Base-by-base conservation (phyloP, 1,284 basidiomycete genomes). In the Violaceomyces palustris region DNA sequence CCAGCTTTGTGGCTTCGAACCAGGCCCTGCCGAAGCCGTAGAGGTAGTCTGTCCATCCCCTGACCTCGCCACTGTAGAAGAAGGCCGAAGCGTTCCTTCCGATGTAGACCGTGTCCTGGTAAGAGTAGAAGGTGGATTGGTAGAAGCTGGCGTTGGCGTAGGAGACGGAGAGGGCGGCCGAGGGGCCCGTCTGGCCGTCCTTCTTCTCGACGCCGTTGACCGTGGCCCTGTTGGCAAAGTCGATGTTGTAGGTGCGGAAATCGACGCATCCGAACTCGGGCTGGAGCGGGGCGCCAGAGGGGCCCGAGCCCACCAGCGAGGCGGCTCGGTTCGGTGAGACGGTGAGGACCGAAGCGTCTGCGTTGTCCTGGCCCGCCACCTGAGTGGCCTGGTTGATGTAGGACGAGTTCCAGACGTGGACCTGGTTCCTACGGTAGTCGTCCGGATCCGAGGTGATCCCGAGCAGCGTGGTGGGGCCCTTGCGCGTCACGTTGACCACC, bases 231-330 rank as follows among this genome's bases (percentile, higher is more conserved):
- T 57, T 49, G 17, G 26, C 23, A 18, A 57, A 52, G 25, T 57
- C 34, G 33, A 57, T 48, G 28, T 57, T 57, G 45, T 57, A 57
- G 10, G 54, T 50, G n/a, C 49, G 48, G 34, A 57, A 57, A 26
- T 57, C 42, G 11, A 34, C 25, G 17, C 9, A n/a, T 15, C 42
- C 33, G 15, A 33, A 18, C 26, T 48, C 41, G 27, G 42, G 44
- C 3, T 43, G 23, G 29, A 48, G 45, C 11, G 41, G 42, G 18
- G 45, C 41, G 21, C 45, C 45, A 28, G 45, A 27, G 12, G 45
- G 45, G 11, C 33, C 28, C 23, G 44, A 34, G 4, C 25, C 37
- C 6, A 25, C 51, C 18, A 4, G 22, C 42, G 5, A 32, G 39
- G 39, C 45, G 49, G 23, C n/a, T n/a, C n/a, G n/a, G n/a, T n/a